Conservation (phyloP, 2,329 filamentous ascomycete genomes). For the Coniochaeta sp. region DNA sequence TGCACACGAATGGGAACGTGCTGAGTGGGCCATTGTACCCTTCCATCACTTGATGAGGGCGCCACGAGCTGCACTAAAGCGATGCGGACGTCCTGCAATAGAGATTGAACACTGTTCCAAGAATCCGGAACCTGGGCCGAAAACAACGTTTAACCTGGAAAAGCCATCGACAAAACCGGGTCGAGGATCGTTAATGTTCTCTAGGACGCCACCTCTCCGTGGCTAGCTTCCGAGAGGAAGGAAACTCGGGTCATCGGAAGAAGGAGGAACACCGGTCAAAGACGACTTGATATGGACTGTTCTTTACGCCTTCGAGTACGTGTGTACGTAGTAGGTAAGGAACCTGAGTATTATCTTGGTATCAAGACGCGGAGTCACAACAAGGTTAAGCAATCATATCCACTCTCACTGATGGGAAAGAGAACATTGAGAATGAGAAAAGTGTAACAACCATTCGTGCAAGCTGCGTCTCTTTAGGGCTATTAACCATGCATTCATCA, state of each 20-base stretch:
- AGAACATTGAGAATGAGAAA: no score
- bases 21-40: not conserved
- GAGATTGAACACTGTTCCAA: not conserved
- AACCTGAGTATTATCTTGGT: no score
- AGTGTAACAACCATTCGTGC: no score
- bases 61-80: not conserved
- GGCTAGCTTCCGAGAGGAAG: not conserved
- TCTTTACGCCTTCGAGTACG: no score
- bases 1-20: not conserved
- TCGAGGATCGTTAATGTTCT: not conserved
- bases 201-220: not conserved
- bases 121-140: conserved; percentile 4
- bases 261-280: not conserved
- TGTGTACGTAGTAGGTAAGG: no score
- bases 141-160: not conserved
- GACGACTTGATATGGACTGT: no score
- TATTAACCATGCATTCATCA: no score
- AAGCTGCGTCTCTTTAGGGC: no score
- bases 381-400: no score
- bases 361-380: no score
- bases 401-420: no score
- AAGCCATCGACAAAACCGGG: not conserved
- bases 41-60: not conserved
- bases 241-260: not conserved
- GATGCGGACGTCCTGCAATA: not conserved